These are phyloP conservation scores for Aspergillus pseudonomiae DNA, from an alignment of 2,329 filamentous ascomycete species.

Conservation along the genomic window DNA sequence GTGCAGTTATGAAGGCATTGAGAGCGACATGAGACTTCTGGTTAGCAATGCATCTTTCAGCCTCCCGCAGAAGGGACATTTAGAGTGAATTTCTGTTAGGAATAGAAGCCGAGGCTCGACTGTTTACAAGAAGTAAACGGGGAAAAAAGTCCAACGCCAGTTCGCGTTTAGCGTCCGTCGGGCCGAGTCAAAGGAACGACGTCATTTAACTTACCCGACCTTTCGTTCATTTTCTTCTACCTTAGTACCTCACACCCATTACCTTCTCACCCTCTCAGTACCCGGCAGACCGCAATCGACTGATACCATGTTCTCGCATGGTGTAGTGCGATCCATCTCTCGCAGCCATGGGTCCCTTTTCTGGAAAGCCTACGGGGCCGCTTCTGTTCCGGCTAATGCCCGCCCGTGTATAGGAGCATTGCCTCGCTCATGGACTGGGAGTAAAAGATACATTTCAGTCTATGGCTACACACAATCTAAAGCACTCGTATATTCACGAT, in stretches of 20 bases:
- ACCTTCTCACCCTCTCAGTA: not conserved
- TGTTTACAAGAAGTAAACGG: not conserved
- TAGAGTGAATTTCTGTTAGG: conserved; percentile 18
- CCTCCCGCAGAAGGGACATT: conserved; percentile 50
- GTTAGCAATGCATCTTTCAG: conserved; percentile 47
- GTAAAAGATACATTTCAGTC: conserved; percentile 45
- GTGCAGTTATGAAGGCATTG: conserved; percentile 46
- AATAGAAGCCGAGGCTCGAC: not conserved
- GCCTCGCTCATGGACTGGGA: conserved; percentile 20
- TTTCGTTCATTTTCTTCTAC: conserved; percentile 8
- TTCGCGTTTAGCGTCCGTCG: conserved; percentile 20
- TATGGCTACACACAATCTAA: conserved; percentile 56
- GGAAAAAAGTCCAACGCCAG: conserved; percentile 4
- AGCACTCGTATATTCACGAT: conserved; percentile 51
- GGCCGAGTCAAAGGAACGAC: conserved; percentile 25
- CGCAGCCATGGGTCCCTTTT: conserved; percentile 16
- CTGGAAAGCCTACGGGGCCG: conserved; percentile 17
- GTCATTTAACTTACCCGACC: conserved; percentile 19
- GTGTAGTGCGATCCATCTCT: conserved; percentile 24
- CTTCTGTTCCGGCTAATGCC: conserved; percentile 13
- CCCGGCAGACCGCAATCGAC: not conserved
- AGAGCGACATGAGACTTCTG: conserved; percentile 38
- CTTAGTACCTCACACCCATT: not conserved
- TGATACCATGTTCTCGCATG: conserved; percentile 33
- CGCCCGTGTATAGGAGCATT: conserved; percentile 16